phyloP scores from a whole-genome alignment of 2,329 filamentous ascomycete species.

The Hirsutella minnesotensis region DNA sequence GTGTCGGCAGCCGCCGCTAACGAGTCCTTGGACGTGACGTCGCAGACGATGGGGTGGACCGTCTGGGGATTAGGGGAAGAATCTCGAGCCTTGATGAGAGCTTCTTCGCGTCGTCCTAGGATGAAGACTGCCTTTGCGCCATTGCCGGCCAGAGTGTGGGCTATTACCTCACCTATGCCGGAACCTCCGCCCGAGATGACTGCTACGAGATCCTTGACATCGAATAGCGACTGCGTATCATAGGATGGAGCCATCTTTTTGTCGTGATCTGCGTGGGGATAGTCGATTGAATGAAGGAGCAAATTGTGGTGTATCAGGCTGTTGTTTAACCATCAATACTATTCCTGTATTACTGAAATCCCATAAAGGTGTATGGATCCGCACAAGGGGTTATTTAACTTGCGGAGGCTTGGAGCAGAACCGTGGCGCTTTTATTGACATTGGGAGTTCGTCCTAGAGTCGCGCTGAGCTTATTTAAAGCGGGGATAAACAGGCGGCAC shows the following conservation, averaged over 20 bases:
- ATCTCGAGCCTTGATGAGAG: conserved; percentile 15
- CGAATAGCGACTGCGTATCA: conserved; percentile 27
- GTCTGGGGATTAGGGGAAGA: conserved; percentile 6
- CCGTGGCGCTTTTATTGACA: too few species aligned
- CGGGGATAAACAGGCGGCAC: too few species aligned
- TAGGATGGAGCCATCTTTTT: conserved; percentile 9
- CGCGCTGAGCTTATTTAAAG: too few species aligned
- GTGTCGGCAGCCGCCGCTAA: conserved; percentile 45
- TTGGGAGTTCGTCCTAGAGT: too few species aligned
- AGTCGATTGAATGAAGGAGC: too few species aligned
- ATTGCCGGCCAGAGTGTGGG: conserved; percentile 24
- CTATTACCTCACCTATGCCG: conserved; percentile 44
- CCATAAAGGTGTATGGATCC: too few species aligned
- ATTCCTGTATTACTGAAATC: too few species aligned
- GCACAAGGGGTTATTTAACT: too few species aligned
- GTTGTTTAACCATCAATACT: too few species aligned
- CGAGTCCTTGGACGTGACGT: conserved; percentile 32
- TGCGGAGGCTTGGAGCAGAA: too few species aligned
- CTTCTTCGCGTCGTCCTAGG: conserved; percentile 24
- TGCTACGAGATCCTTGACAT: conserved; percentile 41
- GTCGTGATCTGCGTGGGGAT: too few species aligned
- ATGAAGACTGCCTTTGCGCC: conserved; percentile 24
- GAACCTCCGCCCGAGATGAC: conserved; percentile 48
- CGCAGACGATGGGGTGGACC: conserved; percentile 27
- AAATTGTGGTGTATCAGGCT: too few species aligned